Conservation (phyloP, 805 yeast genomes). For the Priceomyces melissophilus region DNA sequence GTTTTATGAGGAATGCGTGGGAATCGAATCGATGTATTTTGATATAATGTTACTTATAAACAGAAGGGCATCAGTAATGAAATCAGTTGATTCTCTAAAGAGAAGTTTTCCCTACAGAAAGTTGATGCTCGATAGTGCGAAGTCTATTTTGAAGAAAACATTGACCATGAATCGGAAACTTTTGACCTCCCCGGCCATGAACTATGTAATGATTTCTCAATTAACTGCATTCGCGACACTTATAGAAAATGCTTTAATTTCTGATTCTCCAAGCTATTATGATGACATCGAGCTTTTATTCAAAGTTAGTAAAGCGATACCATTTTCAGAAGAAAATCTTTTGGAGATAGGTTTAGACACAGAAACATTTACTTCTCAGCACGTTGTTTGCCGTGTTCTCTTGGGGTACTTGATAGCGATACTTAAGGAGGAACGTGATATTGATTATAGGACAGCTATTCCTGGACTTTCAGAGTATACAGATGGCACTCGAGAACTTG, state of each 20-base stretch:
- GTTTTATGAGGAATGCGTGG: slow-evolving; percentile 4
- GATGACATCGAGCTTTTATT: slow-evolving; percentile 22
- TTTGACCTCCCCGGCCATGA: slow-evolving; percentile 14
- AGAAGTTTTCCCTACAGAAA: slow-evolving; percentile 14
- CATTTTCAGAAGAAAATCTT: slow-evolving; percentile 8
- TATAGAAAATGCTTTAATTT: slow-evolving; percentile 20
- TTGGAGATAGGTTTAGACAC: not conserved
- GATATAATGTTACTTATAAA: slow-evolving; percentile 25
- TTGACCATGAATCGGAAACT: slow-evolving; percentile 8
- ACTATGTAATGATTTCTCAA: slow-evolving; percentile 19
- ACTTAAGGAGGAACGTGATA: slow-evolving; percentile 10
- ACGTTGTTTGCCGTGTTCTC: slow-evolving; percentile 13
- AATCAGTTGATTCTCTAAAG: slow-evolving; percentile 10
- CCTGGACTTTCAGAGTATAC: slow-evolving; percentile 16
- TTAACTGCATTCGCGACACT: slow-evolving; percentile 23
- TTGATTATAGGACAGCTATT: slow-evolving; percentile 11
- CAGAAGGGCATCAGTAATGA: slow-evolving; percentile 23
- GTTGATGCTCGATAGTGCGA: slow-evolving; percentile 25
- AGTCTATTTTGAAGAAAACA: slow-evolving; percentile 20
- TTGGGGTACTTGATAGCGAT: slow-evolving; percentile 19
- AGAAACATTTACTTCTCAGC: not conserved
- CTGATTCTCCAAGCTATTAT: slow-evolving; percentile 12
- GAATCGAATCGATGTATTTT: slow-evolving; percentile 22
- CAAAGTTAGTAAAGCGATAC: slow-evolving; percentile 9
- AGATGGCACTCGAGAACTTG: not conserved